These are phyloP conservation scores for Cryptococcus sp. DNA, from an alignment of 1,284 basidiomycete genomes.

Conservation along the genomic window DNA sequence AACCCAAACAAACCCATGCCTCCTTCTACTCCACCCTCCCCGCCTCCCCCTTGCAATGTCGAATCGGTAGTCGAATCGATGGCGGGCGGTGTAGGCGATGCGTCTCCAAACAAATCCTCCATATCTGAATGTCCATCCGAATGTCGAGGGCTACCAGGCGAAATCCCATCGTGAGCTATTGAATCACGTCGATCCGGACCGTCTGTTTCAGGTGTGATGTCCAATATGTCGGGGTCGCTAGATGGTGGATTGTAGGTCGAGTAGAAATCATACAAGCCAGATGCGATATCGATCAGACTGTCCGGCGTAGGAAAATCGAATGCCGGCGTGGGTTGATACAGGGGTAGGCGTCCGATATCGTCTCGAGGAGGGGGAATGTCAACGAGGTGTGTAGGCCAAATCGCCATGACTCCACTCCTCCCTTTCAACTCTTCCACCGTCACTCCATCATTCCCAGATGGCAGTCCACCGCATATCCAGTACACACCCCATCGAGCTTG, in stretches of 20 bases:
- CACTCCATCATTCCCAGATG: neutral
- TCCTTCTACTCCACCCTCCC: neutral
- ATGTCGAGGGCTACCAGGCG: neutral
- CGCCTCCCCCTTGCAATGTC: neutral
- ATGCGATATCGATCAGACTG: constrained; percentile 27
- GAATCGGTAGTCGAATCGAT: neutral
- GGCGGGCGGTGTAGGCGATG: constrained; percentile 14
- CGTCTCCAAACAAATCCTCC: constrained; percentile 38
- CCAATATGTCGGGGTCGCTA: neutral
- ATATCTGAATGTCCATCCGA: constrained; percentile 16
- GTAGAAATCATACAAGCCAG: constrained; percentile 31
- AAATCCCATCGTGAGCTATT: neutral
- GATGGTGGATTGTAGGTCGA: constrained; percentile 24
- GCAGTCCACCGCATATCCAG: neutral
- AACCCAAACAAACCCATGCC: neutral
- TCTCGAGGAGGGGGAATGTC: neutral
- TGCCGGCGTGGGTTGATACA: neutral
- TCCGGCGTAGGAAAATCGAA: neutral
- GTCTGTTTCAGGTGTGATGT: constrained; percentile 4
- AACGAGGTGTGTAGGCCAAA: neutral
- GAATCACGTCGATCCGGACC: neutral
- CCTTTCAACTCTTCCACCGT: neutral
- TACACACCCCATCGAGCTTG: constrained; percentile 1
- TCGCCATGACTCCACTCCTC: neutral
- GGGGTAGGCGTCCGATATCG: neutral